phyloP scores from a whole-genome alignment of 139 green algal species.

The Edaphochlamys debaryana region DNA sequence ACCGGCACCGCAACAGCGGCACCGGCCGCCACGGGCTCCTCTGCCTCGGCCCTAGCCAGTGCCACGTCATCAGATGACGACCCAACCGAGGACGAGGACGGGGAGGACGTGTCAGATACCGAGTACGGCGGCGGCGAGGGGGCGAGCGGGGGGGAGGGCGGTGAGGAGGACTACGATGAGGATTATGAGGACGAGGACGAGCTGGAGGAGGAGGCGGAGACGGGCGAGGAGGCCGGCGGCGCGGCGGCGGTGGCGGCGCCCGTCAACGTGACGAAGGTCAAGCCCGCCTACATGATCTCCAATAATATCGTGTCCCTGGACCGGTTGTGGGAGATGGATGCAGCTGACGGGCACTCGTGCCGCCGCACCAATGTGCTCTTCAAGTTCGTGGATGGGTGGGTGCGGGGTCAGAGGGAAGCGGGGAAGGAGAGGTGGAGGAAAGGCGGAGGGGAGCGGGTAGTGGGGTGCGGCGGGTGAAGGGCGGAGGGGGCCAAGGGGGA shows the following conservation, averaged over 20 bases:
- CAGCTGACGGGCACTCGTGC: not conserved
- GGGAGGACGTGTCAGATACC: too few relatives aligned
- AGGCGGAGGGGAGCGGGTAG: too few relatives aligned
- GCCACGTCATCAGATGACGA: not conserved
- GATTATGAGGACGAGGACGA: not conserved
- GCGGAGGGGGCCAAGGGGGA: too few relatives aligned
- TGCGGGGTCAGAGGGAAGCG: too few relatives aligned
- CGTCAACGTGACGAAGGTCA: not conserved
- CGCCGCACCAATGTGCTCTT: slow-evolving; percentile 26
- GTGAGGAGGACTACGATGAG: not conserved
- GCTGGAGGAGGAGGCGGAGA: not conserved
- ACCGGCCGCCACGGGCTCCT: too few relatives aligned
- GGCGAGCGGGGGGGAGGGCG: too few relatives aligned
- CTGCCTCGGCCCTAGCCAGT: too few relatives aligned
- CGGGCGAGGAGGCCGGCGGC: not conserved
- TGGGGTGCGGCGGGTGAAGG: too few relatives aligned
- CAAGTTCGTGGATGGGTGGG: slow-evolving; percentile 23
- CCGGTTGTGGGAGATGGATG: not conserved
- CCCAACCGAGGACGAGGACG: not conserved
- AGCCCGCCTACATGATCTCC: not conserved
- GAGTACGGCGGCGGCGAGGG: too few relatives aligned
- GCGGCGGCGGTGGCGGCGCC: not conserved
- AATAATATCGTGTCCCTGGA: not conserved
- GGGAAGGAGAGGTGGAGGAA: too few relatives aligned
- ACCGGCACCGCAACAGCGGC: too few relatives aligned